phyloP scores from a whole-genome alignment of 352 stramenopile genomes.

The Globisporangium polare region DNA sequence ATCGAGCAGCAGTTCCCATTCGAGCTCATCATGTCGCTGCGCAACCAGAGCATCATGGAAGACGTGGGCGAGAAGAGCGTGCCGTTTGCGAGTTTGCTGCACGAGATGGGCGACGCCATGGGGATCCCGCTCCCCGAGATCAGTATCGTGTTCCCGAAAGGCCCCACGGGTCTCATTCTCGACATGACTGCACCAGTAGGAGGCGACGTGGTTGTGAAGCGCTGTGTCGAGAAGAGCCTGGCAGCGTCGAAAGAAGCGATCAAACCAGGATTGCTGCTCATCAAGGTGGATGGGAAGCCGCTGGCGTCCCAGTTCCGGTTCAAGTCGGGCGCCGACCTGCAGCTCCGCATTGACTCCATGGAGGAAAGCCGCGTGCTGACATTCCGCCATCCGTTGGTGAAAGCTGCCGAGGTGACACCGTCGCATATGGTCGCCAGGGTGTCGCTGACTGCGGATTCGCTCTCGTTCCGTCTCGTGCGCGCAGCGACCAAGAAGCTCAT shows the following conservation, averaged over 20 bases:
- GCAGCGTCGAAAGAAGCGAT: conserved; percentile 62
- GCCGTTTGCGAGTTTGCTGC: conserved; percentile 47
- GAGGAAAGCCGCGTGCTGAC: conserved; percentile 54
- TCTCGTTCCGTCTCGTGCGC: conserved; percentile 72
- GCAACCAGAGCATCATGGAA: conserved; percentile 66
- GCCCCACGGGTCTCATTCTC: conserved; percentile 61
- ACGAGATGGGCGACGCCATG: conserved; percentile 69
- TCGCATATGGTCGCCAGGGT: conserved; percentile 44
- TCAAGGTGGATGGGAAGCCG: conserved; percentile 66
- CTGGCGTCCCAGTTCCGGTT: conserved; percentile 44
- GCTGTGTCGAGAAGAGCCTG: conserved; percentile 42
- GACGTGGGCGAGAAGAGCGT: conserved; percentile 30
- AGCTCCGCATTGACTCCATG: conserved; percentile 53
- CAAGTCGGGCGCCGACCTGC: conserved; percentile 49
- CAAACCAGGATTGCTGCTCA: conserved; percentile 65
- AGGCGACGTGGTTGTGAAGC: conserved; percentile 42
- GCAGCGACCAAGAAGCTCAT: conserved; percentile 58
- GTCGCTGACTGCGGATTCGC: conserved; percentile 45
- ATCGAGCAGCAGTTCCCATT: conserved; percentile 76
- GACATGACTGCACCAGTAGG: conserved; percentile 27
- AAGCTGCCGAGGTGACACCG: conserved; percentile 52
- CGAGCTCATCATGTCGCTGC: conserved; percentile 69
- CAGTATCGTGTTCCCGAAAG: conserved; percentile 60
- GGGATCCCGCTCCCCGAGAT: conserved; percentile 83
- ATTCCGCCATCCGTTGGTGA: conserved; percentile 71